Base-by-base conservation (phyloP, 495 filamentous ascomycete genomes). In the Cladorrhinum samala region DNA sequence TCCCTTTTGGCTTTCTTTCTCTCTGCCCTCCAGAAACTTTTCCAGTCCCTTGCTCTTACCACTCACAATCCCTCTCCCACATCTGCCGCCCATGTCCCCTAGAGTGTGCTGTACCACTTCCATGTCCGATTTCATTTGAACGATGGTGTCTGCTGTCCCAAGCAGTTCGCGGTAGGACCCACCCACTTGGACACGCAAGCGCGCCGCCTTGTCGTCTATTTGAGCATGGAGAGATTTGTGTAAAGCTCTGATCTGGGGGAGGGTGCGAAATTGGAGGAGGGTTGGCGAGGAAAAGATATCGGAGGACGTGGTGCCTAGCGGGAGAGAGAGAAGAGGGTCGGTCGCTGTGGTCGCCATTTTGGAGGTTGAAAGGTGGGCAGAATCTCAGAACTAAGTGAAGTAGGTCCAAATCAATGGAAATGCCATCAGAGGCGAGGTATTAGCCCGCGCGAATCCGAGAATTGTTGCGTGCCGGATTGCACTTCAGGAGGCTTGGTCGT, bases 141-240 rank as follows among this genome's bases (percentile, higher is more conserved):
- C 83, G 61, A 98, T 98, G 20, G 83, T 81, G 64, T 96, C 91
- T 24, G 93, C 93, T 0, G 94, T 96, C 43, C 87, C 88, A 17
- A 98, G 83, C 9, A 97, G 82, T 56, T 95, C 89, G 63, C 93
- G 83, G 68, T 98, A 98, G 66, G 88, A 86, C 52, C 80, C 88
- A n/a, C 93, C 94, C 61, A 97, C 93, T 53, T 95, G 83, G 43
- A 86, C 86, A 68, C 93, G 85, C 68, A 97, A 79, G 62, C 88
- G 89, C 64, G 89, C 85, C 62, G 86, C 86, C 70, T 92, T 95
- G 71, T 87, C 89, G 42, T 83, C 79, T 59, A 91, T 70, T 44
- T 75, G 72, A 11, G 58, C 60, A 44, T 79, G 78, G 5, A 84
- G 70, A 33, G 69, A 66, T 39, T 75, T 75, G 66, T 83, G 80